A percentile compares a stretch with the other conserved stretches of the same genome.
phyloP scores from a whole-genome alignment of 208 protist species.

The Wallacemonas sp. region DNA sequence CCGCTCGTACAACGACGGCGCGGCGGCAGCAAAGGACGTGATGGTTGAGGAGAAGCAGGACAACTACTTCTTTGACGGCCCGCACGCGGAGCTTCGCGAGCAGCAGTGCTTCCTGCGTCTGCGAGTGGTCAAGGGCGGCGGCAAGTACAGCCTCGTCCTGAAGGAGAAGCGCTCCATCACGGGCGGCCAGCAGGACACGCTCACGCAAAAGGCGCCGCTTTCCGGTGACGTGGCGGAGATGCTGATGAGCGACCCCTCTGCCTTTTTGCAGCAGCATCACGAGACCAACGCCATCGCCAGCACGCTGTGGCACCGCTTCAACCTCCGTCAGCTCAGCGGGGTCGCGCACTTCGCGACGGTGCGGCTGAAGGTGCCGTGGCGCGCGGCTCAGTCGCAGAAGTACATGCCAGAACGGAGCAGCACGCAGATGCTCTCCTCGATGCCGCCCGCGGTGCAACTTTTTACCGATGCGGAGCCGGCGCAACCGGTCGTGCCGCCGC shows the following conservation, averaged over 20 bases:
- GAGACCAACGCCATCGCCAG: slow-evolving; percentile 48
- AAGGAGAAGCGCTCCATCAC: slow-evolving; percentile 57
- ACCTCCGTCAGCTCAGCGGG: slow-evolving; percentile 37
- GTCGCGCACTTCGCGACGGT: slow-evolving; percentile 58
- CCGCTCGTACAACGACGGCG: background rate
- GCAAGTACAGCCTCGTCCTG: slow-evolving; percentile 50
- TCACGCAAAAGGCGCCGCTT: slow-evolving; percentile 38
- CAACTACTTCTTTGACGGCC: slow-evolving; percentile 79
- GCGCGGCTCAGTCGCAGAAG: slow-evolving; percentile 34
- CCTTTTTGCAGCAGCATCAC: slow-evolving; percentile 47
- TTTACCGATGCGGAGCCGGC: slow-evolving; percentile 17
- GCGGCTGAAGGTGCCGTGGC: slow-evolving; percentile 61
- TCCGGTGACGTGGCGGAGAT: slow-evolving; percentile 48
- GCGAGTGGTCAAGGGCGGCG: slow-evolving; percentile 33
- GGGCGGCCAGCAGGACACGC: slow-evolving; percentile 40
- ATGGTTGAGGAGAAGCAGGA: slow-evolving; percentile 51
- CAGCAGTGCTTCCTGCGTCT: slow-evolving; percentile 57
- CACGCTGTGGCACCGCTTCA: slow-evolving; percentile 60
- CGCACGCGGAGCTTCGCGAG: slow-evolving; percentile 32
- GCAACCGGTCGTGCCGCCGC: slow-evolving; percentile 23
- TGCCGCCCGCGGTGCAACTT: background rate
- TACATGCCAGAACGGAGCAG: slow-evolving; percentile 14
- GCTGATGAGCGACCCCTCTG: slow-evolving; percentile 50
- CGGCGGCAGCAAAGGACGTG: slow-evolving; percentile 14
- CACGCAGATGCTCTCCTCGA: slow-evolving; percentile 13